Evolutionary conservation across 1,284 basidiomycete genomes (phyloP).

Genomic region (Rhodotorula sp.): DNA sequence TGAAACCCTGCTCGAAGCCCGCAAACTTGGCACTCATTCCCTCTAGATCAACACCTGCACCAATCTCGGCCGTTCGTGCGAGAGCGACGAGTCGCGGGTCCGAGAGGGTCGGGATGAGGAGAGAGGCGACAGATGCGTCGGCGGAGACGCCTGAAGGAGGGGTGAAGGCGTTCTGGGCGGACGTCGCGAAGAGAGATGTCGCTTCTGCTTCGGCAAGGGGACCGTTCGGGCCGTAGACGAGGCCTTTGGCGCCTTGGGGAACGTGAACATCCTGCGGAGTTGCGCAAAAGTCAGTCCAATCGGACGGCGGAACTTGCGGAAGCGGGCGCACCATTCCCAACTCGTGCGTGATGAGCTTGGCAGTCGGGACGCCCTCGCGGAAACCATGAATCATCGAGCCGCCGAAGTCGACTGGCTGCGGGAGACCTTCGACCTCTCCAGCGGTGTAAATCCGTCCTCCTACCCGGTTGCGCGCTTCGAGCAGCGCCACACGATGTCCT

Average conservation of each 20-base stretch:
- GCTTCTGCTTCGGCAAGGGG: constrained; percentile 21
- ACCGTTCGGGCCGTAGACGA: constrained; percentile 23
- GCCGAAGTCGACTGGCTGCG: constrained; percentile 17
- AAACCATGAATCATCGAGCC: constrained; percentile 34
- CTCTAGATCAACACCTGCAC: constrained; percentile 53
- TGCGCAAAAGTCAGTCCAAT: neutral
- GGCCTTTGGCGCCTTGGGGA: constrained; percentile 15
- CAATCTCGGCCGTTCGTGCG: constrained; percentile 53
- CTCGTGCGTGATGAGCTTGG: neutral
- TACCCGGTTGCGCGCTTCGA: constrained; percentile 49
- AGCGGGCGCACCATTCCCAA: neutral
- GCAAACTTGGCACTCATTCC: constrained; percentile 49
- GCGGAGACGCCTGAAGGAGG: neutral
- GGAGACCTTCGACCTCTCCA: neutral
- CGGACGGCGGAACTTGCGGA: neutral
- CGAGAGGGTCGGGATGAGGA: constrained; percentile 17
- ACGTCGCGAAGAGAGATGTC: constrained; percentile 13
- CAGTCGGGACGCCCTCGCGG: constrained; percentile 15
- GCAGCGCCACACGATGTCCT: constrained; percentile 54
- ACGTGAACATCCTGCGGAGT: constrained; percentile 27
- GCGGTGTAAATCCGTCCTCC: constrained; percentile 32
- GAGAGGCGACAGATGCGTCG: constrained; percentile 26
- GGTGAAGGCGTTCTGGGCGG: constrained; percentile 19
- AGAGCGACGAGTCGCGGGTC: constrained; percentile 41
- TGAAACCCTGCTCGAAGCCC: constrained; percentile 50